Conservation (phyloP, 257 asterid genomes). For the Przewalskia tangutica region DNA sequence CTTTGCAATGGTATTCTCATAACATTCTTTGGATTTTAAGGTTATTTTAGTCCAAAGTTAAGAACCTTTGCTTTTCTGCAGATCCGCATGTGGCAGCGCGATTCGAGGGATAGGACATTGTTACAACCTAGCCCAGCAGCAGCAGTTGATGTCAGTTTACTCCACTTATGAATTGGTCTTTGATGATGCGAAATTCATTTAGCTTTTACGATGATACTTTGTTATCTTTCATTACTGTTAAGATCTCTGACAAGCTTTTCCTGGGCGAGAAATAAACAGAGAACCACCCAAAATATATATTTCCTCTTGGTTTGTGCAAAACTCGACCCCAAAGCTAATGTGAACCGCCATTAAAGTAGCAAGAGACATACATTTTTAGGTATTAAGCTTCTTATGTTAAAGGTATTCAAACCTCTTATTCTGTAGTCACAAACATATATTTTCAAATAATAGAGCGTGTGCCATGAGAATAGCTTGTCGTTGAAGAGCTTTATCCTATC, state of each 20-base stretch:
- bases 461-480: not conserved
- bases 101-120: conserved; percentile 81
- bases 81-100: conserved; percentile 95
- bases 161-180: not conserved
- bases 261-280: not conserved
- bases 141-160: conserved; percentile 76
- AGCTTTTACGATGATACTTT: not conserved
- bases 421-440: not conserved
- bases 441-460: not conserved
- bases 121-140: conserved; percentile 97
- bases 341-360: not conserved
- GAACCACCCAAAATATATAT: not conserved
- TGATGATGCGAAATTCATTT: not conserved
- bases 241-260: not conserved
- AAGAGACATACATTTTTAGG: not conserved
- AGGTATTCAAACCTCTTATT: not conserved
- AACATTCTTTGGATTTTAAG: conserved; percentile 1
- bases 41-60: not conserved
- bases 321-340: not conserved
- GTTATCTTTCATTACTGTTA: not conserved
- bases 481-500: not conserved
- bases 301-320: not conserved
- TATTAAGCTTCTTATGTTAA: not conserved
- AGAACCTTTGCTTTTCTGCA: conserved; percentile 23
- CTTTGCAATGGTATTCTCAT: not conserved